Conservation (phyloP, 2,329 filamentous ascomycete genomes). For the Apiospora malaysiana region DNA sequence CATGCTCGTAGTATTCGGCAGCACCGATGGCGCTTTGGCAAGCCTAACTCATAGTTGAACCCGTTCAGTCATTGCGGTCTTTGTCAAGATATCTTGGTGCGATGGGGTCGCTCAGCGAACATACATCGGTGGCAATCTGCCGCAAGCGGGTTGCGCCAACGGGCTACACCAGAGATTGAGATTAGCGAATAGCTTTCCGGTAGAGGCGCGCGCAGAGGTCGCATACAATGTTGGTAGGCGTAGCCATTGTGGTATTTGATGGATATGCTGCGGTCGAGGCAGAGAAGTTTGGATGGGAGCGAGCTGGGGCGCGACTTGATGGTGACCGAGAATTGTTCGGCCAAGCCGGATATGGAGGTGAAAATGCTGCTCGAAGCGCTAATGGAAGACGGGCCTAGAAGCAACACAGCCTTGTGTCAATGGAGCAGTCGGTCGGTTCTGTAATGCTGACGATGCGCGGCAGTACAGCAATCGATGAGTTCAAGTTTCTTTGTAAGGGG, state of each 20-base stretch:
- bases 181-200: not conserved
- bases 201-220: not conserved
- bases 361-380: not conserved
- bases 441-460: not conserved
- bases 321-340: not conserved
- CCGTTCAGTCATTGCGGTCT: not conserved
- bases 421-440: not conserved
- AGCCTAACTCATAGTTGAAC: constrained; percentile 60
- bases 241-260: constrained; percentile 3
- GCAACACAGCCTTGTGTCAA: constrained; percentile 10
- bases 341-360: not conserved
- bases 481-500: not conserved
- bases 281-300: not conserved
- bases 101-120: constrained; percentile 37
- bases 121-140: constrained; percentile 85
- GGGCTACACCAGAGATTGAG: constrained; percentile 60
- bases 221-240: constrained; percentile 19
- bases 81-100: not conserved
- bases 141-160: constrained; percentile 77
- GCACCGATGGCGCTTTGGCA: constrained; percentile 79
- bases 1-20: constrained; percentile 84
- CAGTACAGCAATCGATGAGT: not conserved
- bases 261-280: not conserved
- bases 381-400: not conserved
- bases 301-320: constrained; percentile 11